Percentiles rank a stretch among this genome's conserved stretches.
Evolutionary conservation across 176 grass and related monocot species (phyloP).

Genomic region (Dendrocalamus sinicus): DNA sequence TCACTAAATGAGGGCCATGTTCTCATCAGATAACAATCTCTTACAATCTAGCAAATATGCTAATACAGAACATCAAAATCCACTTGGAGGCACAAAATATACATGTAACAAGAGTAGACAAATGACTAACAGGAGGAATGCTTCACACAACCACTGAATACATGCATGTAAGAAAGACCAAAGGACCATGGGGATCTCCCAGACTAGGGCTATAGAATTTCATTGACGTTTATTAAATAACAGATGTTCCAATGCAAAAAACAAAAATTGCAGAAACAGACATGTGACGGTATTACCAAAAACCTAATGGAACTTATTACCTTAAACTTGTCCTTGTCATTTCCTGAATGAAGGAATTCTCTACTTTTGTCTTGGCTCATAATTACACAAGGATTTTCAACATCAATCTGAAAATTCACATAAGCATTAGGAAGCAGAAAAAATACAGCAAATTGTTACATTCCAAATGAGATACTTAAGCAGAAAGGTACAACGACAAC

Average conservation of each 20-base stretch:
- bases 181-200: background rate
- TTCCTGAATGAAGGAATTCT: constrained; percentile 97
- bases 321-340: constrained; percentile 93
- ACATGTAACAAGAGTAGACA: background rate
- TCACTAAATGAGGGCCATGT: background rate
- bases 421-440: constrained; percentile 32
- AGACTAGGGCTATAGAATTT: constrained; percentile 2
- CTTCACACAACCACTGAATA: background rate
- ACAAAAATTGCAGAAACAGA: background rate
- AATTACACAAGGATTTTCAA: constrained; percentile 98
- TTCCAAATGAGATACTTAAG: constrained; percentile 23
- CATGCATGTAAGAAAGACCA: background rate
- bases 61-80: background rate
- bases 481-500: background rate
- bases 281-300: constrained; percentile 18
- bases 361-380: constrained; percentile 98
- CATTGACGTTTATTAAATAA: background rate
- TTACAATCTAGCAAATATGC: background rate
- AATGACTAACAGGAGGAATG: constrained; percentile 10
- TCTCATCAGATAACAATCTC: background rate
- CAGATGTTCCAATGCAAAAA: background rate
- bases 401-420: constrained; percentile 76
- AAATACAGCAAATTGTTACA: constrained; percentile 20
- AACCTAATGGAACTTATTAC: constrained; percentile 49
- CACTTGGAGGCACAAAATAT: background rate